Evolutionary conservation across 306 rosid genomes (phyloP), one percentile per base, ranked within the genome.

Genomic region (Crotalaria pallida): DNA sequence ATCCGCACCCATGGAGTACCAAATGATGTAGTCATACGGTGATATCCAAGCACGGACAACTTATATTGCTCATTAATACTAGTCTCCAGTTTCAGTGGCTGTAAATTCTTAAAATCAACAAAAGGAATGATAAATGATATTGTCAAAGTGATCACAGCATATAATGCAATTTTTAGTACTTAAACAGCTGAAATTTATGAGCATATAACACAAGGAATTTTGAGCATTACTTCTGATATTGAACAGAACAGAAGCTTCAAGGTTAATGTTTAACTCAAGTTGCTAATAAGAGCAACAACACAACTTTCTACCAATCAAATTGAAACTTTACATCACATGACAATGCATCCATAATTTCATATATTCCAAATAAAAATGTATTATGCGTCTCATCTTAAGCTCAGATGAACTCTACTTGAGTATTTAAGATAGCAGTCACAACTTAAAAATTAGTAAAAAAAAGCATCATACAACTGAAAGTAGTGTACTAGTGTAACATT

Each of bases 401-500:
- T n/a, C 50, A 21, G 18, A 21, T 5, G 34, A n/a, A n/a, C 18
- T 23, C 22, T 10, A 67, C 67, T 41, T 1, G 8, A 50, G 24
- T 44, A 49, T 26, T 13, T 23, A n/a, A 19, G 6, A 65, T 13
- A 21, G 65, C 17, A 49, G 11, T 19, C 47, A 26, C 36, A 24
- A 40, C 43, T 58, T 64, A 51, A 22, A 41, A 18, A 47, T 33
- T 22, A 40, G 44, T 62, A 26, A 48, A 61, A 77, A 73, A 69
- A 31, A 31, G 36, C 72, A 58, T 78, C 76, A 73, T 26, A 45
- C 59, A 43, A 55, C 58, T 57, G 55, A 24, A 40, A 69, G 49
- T 18, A 77, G 49, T 27, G 60, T 74, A 41, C 75, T 23, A 76
- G 78, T 57, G 44, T 65, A 60, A 36, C 59, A 51, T 69, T 69